Conservation (phyloP, 2,329 filamentous ascomycete species). For the Leptographium procerum region DNA sequence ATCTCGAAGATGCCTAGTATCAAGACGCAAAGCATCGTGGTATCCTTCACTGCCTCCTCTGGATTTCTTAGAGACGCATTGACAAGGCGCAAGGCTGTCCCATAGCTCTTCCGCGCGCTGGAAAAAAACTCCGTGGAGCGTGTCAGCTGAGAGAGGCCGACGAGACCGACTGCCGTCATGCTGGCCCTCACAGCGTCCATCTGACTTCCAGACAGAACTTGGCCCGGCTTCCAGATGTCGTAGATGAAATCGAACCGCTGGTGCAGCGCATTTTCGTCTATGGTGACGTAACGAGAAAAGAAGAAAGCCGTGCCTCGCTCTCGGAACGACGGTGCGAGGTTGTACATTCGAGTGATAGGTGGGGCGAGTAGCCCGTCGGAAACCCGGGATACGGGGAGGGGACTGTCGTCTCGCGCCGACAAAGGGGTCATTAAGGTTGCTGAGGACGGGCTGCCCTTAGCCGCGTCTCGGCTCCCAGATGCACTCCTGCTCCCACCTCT, state of each 20-base stretch:
- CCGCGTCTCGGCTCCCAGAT: not conserved
- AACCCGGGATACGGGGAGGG: constrained; percentile 18
- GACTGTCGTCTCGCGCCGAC: not conserved
- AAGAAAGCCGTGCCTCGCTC: constrained; percentile 37
- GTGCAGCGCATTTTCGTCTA: constrained; percentile 31
- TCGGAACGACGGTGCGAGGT: constrained; percentile 23
- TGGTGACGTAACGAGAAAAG: constrained; percentile 38
- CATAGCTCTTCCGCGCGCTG: constrained; percentile 38
- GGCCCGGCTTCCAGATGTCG: constrained; percentile 37
- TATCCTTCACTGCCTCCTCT: constrained; percentile 31
- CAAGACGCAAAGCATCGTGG: constrained; percentile 41
- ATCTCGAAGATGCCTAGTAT: constrained; percentile 45
- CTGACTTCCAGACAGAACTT: constrained; percentile 19
- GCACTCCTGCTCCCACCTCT: not conserved
- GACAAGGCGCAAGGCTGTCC: constrained; percentile 37
- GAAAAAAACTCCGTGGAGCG: constrained; percentile 30
- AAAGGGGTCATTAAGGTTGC: not conserved
- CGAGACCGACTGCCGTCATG: constrained; percentile 43
- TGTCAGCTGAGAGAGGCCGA: constrained; percentile 36
- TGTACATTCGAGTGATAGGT: constrained; percentile 20
- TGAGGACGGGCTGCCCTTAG: not conserved
- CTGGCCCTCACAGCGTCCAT: constrained; percentile 37
- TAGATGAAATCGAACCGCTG: constrained; percentile 43
- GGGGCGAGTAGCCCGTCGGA: constrained; percentile 21
- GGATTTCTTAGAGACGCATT: constrained; percentile 37